Conservation (phyloP, 2,329 filamentous ascomycete species). For the Trichoderma oligosporum region DNA sequence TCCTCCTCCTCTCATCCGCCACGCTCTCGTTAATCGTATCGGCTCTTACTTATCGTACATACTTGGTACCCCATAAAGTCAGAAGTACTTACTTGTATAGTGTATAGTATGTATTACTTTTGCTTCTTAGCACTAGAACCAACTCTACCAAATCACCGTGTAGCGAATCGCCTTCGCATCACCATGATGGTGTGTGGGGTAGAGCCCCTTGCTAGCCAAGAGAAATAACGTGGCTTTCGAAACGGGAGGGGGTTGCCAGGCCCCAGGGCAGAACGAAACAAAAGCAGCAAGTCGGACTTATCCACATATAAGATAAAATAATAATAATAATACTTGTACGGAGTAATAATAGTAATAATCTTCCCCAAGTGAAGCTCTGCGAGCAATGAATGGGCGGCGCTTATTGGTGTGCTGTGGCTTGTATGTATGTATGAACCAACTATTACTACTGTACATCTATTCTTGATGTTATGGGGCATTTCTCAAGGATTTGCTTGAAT, state of each 20-base stretch:
- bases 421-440: background rate
- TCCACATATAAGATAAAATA: no score
- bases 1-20: no score
- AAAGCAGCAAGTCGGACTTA: background rate
- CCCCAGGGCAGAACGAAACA: background rate
- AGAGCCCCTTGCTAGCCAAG: slow-evolving; percentile 5
- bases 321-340: no score
- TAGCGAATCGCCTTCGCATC: background rate
- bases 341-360: no score
- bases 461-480: no score
- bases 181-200: slow-evolving; percentile 8
- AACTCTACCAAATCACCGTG: background rate
- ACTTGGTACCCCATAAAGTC: background rate
- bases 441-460: no score
- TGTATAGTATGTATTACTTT: background rate
- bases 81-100: no score
- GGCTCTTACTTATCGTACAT: background rate
- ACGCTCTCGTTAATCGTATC: background rate
- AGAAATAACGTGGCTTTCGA: slow-evolving; percentile 18
- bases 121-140: slow-evolving; percentile 3
- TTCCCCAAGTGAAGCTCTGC: no score
- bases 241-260: background rate
- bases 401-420: background rate
- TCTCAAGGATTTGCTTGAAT: no score
- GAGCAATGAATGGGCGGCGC: slow-evolving; percentile 7